These are phyloP conservation scores for Trichoderma erinaceum DNA, from an alignment of 495 filamentous ascomycete species.

Conservation along the genomic window DNA sequence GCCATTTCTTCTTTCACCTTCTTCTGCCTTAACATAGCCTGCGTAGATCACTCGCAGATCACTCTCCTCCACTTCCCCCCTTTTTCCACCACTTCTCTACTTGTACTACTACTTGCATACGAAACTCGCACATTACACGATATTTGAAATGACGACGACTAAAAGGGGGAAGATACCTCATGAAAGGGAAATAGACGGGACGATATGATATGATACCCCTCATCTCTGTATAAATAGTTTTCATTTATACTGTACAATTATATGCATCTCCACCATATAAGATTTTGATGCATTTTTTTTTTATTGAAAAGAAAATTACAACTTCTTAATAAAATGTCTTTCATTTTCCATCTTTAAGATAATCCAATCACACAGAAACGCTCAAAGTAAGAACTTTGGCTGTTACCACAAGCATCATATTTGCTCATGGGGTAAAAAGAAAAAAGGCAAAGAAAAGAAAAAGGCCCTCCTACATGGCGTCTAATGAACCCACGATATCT, in stretches of 20 bases:
- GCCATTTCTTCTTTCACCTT: not conserved
- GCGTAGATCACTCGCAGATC: not conserved
- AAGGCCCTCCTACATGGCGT: not conserved
- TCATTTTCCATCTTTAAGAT: no score
- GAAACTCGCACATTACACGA: not conserved
- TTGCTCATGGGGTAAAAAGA: not conserved
- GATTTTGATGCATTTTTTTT: no score
- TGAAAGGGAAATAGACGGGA: not conserved
- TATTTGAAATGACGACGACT: not conserved
- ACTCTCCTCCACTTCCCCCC: not conserved
- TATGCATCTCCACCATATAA: no score
- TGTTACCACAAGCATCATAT: no score
- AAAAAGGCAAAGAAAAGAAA: not conserved
- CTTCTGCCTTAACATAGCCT: no score
- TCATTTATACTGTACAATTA: no score
- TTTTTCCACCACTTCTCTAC: not conserved
- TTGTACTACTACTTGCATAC: not conserved
- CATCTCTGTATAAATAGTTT: not conserved
- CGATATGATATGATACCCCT: not conserved
- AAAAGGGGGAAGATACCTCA: no score
- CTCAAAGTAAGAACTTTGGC: no score
- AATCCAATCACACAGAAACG: no score
- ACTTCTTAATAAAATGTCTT: no score
- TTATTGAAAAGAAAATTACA: no score
- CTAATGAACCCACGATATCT: not conserved